Percentiles rank a stretch among this genome's conserved stretches.
These are phyloP conservation scores for Claviceps sp. DNA, from an alignment of 2,329 filamentous ascomycete genomes.

Conservation along the genomic window DNA sequence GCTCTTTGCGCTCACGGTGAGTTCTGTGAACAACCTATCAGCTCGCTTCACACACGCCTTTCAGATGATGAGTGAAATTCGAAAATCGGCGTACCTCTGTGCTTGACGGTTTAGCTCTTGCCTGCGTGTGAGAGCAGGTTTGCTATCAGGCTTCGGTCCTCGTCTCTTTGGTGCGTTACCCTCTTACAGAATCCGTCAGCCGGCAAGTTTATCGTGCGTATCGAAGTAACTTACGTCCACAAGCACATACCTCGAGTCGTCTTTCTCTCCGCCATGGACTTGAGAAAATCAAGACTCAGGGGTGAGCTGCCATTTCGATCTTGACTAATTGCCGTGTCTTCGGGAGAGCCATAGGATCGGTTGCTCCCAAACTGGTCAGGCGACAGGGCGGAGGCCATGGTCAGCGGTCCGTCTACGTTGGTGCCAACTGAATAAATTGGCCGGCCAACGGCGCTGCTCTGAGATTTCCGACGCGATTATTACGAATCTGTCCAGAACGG, in stretches of 20 bases:
- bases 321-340: constrained; percentile 15
- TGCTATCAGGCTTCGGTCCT: constrained; percentile 92
- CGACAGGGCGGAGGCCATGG: constrained; percentile 29
- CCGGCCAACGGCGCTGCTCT: not conserved
- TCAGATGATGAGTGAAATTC: not conserved
- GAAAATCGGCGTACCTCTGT: constrained; percentile 53
- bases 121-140: constrained; percentile 78
- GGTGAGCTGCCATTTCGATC: constrained; percentile 28
- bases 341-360: constrained; percentile 14
- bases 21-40: constrained; percentile 42
- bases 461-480: not conserved
- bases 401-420: not conserved
- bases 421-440: not conserved
- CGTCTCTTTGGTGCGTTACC: constrained; percentile 77
- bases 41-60: not conserved
- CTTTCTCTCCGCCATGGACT: constrained; percentile 58
- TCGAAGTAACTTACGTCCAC: not conserved
- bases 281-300: constrained; percentile 49
- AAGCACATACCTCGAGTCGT: constrained; percentile 51
- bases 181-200: constrained; percentile 35
- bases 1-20: constrained; percentile 90
- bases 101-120: constrained; percentile 94
- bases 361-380: constrained; percentile 21
- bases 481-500: not conserved
- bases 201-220: not conserved